phyloP scores from a whole-genome alignment of 2,329 filamentous ascomycete genomes.

The Chaetomium strumarium region DNA sequence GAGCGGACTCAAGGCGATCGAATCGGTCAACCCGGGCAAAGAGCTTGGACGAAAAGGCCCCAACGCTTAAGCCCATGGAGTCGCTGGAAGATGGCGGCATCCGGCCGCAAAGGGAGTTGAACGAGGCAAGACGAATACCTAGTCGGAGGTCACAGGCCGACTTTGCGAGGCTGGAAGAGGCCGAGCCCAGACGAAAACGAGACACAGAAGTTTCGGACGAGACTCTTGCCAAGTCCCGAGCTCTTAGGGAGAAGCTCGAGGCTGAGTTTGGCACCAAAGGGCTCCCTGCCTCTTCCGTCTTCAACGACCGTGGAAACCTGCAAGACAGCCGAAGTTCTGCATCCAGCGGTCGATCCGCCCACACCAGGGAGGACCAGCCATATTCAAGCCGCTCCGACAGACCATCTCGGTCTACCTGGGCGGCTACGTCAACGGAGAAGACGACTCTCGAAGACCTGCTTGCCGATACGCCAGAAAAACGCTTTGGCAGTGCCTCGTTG shows the following conservation, averaged over 20 bases:
- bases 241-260: slow-evolving; percentile 24
- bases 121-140: slow-evolving; percentile 13
- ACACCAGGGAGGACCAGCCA: slow-evolving; percentile 11
- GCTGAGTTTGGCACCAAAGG: slow-evolving; percentile 20
- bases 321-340: slow-evolving; percentile 23
- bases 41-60: slow-evolving; percentile 27
- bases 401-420: slow-evolving; percentile 4
- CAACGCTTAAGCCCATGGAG: slow-evolving; percentile 13
- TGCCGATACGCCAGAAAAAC: slow-evolving; percentile 7
- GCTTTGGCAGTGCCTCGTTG: neutral
- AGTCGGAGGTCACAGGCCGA: slow-evolving; percentile 3
- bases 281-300: slow-evolving; percentile 13
- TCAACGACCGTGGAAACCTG: slow-evolving; percentile 24
- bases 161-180: neutral
- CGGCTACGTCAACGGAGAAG: slow-evolving; percentile 8
- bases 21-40: slow-evolving; percentile 23
- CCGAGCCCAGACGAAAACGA: slow-evolving; percentile 6
- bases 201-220: slow-evolving; percentile 16
- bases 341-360: slow-evolving; percentile 17
- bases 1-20: slow-evolving; percentile 11
- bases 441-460: slow-evolving; percentile 9
- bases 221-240: slow-evolving; percentile 21
- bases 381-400: slow-evolving; percentile 5
- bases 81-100: slow-evolving; percentile 16
- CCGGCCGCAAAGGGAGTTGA: slow-evolving; percentile 15